Evolutionary conservation across 441 rosid species (phyloP).

Genomic region (Erodium trifolium): DNA sequence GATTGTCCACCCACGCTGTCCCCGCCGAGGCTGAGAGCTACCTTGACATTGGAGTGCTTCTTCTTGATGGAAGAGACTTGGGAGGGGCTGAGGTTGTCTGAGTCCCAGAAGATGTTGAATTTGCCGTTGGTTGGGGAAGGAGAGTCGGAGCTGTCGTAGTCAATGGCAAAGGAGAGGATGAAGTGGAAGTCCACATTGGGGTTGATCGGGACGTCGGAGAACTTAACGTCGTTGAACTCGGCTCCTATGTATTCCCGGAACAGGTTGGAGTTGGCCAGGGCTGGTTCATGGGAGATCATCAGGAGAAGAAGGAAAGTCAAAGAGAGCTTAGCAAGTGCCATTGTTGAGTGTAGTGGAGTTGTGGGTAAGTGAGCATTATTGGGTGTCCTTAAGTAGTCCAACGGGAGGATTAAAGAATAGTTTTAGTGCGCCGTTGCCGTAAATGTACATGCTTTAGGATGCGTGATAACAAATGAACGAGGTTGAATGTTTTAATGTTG

Average conservation of each 20-base stretch:
- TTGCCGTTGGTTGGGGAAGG: conserved; percentile 34
- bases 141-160: conserved; percentile 29
- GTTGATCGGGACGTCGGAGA: conserved; percentile 33
- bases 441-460: conserved; percentile 4
- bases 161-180: conserved; percentile 41
- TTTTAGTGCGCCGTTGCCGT: not conserved
- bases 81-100: conserved; percentile 32
- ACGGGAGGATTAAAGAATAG: not conserved
- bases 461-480: not conserved
- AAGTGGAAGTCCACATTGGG: conserved; percentile 29
- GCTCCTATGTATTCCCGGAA: conserved; percentile 43
- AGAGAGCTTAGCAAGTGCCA: conserved; percentile 21
- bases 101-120: conserved; percentile 37
- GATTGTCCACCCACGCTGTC: conserved; percentile 19
- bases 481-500: not conserved
- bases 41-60: conserved; percentile 28
- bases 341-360: conserved; percentile 7
- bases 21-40: conserved; percentile 36
- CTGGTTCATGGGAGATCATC: conserved; percentile 13
- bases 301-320: conserved; percentile 13
- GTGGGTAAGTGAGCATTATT: not conserved
- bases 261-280: conserved; percentile 20
- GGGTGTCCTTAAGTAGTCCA: not conserved
- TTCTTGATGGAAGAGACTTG: conserved; percentile 31
- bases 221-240: conserved; percentile 29